A percentile compares a stretch with the other conserved stretches of the same genome.
Evolutionary conservation across 176 grass and related monocot species (phyloP).

Genomic region (Chloris gayana): DNA sequence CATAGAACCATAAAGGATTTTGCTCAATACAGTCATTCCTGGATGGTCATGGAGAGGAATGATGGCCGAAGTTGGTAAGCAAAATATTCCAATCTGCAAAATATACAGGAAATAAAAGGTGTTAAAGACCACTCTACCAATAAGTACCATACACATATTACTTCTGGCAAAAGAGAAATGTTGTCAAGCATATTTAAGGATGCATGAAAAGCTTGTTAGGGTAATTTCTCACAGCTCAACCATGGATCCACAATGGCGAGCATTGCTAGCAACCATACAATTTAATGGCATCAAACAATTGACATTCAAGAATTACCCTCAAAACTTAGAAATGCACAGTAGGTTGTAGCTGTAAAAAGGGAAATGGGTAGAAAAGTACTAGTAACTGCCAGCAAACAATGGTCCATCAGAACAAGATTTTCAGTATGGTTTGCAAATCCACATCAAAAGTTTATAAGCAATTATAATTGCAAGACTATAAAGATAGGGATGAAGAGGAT

Average conservation of each 20-base stretch:
- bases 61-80: slow-evolving; percentile 82
- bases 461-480: background rate
- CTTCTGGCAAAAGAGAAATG: background rate
- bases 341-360: background rate
- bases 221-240: slow-evolving; percentile 12
- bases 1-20: slow-evolving; percentile 92
- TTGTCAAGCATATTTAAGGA: background rate
- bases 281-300: background rate
- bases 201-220: background rate
- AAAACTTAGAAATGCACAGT: background rate
- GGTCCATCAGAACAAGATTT: background rate
- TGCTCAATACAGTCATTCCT: slow-evolving; percentile 94
- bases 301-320: background rate
- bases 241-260: background rate
- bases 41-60: slow-evolving; percentile 98
- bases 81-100: slow-evolving; percentile 96
- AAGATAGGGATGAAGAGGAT: background rate
- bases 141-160: background rate
- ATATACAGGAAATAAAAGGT: background rate
- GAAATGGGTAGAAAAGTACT: background rate
- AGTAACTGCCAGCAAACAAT: background rate
- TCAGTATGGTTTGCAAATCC: background rate
- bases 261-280: background rate
- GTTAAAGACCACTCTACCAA: background rate
- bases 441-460: background rate